A percentile compares a stretch with the other conserved stretches of the same genome.
phyloP scores from a whole-genome alignment of 2,329 filamentous ascomycete species.

The Calonectria crousiana region DNA sequence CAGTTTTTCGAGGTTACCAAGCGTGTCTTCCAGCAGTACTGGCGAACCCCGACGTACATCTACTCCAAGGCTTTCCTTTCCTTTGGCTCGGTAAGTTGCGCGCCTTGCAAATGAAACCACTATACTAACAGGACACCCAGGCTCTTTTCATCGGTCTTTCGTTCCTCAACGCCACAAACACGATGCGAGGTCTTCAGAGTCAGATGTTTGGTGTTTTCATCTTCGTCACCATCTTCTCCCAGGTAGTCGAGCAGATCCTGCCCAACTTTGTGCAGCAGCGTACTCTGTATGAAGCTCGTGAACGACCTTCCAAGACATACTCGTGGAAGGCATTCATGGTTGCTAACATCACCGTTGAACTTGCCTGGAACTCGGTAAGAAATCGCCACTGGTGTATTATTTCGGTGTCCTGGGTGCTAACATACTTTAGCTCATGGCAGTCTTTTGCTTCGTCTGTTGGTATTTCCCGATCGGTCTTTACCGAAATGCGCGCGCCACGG shows the following conservation, averaged over 20 bases:
- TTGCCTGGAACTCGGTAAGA: slow-evolving; percentile 75
- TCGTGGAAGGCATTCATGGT: slow-evolving; percentile 77
- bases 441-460: slow-evolving; percentile 74
- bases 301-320: slow-evolving; percentile 76
- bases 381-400: fast-evolving
- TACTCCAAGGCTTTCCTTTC: slow-evolving; percentile 76
- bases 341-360: slow-evolving; percentile 71
- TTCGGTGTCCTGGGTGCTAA: slow-evolving; percentile 1
- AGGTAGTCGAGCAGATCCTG: slow-evolving; percentile 75
- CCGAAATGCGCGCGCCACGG: slow-evolving; percentile 65
- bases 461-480: slow-evolving; percentile 78
- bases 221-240: slow-evolving; percentile 76
- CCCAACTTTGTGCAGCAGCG: slow-evolving; percentile 78
- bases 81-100: slow-evolving; percentile 48
- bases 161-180: slow-evolving; percentile 71
- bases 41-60: slow-evolving; percentile 81
- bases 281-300: slow-evolving; percentile 77
- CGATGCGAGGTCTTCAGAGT: slow-evolving; percentile 76
- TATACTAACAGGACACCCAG: background rate
- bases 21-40: slow-evolving; percentile 83
- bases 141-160: slow-evolving; percentile 77
- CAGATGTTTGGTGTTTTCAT: slow-evolving; percentile 81
- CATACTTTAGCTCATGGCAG: slow-evolving; percentile 43
- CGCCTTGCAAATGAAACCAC: background rate
- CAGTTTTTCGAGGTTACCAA: slow-evolving; percentile 72